Evolutionary conservation across 768 basidiomycete genomes (phyloP).

Genomic region (Tulasnella sp.): DNA sequence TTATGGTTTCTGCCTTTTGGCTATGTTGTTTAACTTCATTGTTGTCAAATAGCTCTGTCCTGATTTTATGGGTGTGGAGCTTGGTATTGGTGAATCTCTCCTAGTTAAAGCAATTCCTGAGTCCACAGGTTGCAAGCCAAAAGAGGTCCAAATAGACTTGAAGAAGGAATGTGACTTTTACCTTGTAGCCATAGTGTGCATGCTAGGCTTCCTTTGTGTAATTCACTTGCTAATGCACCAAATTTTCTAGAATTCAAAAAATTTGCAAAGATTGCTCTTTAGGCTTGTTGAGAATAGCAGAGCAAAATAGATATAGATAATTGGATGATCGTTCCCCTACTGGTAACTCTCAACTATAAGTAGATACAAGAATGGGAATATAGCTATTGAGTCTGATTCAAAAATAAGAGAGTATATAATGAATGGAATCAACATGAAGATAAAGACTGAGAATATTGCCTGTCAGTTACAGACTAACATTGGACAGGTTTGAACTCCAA

Average conservation of each 20-base stretch:
- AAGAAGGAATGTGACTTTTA: constrained; percentile 95
- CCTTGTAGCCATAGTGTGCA: constrained; percentile 80
- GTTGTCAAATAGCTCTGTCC: constrained; percentile 59
- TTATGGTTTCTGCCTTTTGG: constrained; percentile 21
- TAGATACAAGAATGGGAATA: no score
- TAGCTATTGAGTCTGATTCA: no score
- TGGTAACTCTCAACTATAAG: no score
- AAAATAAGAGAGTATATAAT: no score
- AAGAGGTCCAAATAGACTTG: constrained; percentile 78
- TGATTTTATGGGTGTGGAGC: constrained; percentile 88
- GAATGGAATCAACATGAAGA: no score
- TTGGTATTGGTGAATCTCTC: constrained; percentile 92
- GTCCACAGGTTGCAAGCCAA: constrained; percentile 79
- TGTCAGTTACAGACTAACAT: no score
- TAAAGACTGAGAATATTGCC: no score
- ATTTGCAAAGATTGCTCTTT: constrained; percentile 85
- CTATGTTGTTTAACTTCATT: constrained; percentile 2
- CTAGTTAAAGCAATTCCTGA: constrained; percentile 92
- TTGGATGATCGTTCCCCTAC: no score
- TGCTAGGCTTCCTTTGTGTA: background rate
- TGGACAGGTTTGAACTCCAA: no score
- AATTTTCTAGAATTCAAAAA: constrained; percentile 74
- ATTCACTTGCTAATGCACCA: background rate
- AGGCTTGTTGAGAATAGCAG: no score
- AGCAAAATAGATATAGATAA: no score